Conservation (phyloP, 225 moss, liverwort and hornwort genomes). For the Ulota crispa region DNA sequence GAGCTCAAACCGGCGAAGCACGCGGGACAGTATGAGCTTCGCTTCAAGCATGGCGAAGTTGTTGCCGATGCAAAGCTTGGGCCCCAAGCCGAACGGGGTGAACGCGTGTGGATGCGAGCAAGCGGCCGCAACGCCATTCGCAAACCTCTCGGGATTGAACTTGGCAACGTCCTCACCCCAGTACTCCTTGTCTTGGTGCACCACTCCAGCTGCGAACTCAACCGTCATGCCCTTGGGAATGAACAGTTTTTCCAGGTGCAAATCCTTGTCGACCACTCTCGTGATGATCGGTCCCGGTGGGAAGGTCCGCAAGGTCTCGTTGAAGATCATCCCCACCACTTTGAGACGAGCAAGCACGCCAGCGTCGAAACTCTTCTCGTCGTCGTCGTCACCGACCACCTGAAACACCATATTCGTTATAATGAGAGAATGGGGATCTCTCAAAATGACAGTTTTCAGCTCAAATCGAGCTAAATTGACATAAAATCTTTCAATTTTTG, state of each 20-base stretch:
- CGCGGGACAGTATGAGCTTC: slow-evolving; percentile 25
- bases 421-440: too few species aligned
- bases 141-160: slow-evolving; percentile 26
- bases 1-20: slow-evolving; percentile 28
- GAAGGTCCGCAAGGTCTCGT: slow-evolving; percentile 32
- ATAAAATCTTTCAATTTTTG: too few species aligned
- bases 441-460: too few species aligned
- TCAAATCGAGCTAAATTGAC: too few species aligned
- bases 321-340: slow-evolving; percentile 42
- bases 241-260: slow-evolving; percentile 23
- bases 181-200: slow-evolving; percentile 24
- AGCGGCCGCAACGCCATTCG: slow-evolving; percentile 23
- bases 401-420: too few species aligned
- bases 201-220: slow-evolving; percentile 22
- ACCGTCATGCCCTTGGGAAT: slow-evolving; percentile 32
- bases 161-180: slow-evolving; percentile 27
- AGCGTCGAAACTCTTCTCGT: slow-evolving; percentile 13
- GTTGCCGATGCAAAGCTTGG: slow-evolving; percentile 33
- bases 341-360: slow-evolving; percentile 35
- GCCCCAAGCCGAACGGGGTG: slow-evolving; percentile 31
- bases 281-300: slow-evolving; percentile 27
- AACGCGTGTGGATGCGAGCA: slow-evolving; percentile 29
- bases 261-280: slow-evolving; percentile 11
- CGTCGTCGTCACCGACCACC: slow-evolving; percentile 21
- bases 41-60: slow-evolving; percentile 21